A percentile compares a stretch with the other conserved stretches of the same genome.
Evolutionary conservation across 805 yeast species (phyloP).

Genomic region (Kregervanrija pseudodelftensis): DNA sequence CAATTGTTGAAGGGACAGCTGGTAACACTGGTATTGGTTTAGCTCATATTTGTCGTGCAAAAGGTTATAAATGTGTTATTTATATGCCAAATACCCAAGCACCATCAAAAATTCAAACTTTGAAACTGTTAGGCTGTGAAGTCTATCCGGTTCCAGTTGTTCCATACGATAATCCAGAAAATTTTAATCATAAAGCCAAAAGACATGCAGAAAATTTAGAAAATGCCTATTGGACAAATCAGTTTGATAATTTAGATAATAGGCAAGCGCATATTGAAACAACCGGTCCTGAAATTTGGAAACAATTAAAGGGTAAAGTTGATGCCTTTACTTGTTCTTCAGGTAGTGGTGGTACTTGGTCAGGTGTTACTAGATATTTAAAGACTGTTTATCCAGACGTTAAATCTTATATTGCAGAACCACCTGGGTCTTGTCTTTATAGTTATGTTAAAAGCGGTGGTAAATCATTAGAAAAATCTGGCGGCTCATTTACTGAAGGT

Average conservation of each 20-base stretch:
- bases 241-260: constrained; percentile 81
- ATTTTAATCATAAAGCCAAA: constrained; percentile 82
- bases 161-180: constrained; percentile 73
- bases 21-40: constrained; percentile 93
- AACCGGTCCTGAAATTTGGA: constrained; percentile 92
- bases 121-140: constrained; percentile 75
- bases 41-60: constrained; percentile 74
- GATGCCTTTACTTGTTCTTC: constrained; percentile 88
- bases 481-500: constrained; percentile 90
- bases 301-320: constrained; percentile 71
- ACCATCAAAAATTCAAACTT: constrained; percentile 67
- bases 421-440: constrained; percentile 86
- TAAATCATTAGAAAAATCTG: constrained; percentile 58
- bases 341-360: constrained; percentile 91
- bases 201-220: constrained; percentile 70
- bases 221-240: constrained; percentile 94
- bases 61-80: constrained; percentile 79
- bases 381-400: constrained; percentile 60
- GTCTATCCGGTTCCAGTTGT: constrained; percentile 88
- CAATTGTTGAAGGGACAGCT: constrained; percentile 92
- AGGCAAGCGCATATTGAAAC: constrained; percentile 85
- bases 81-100: constrained; percentile 92
- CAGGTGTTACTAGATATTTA: constrained; percentile 76
- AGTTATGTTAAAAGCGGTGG: constrained; percentile 70
- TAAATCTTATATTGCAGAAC: constrained; percentile 75